These are phyloP conservation scores for Chlorella sp. DNA, from an alignment of 139 green algal genomes.

Conservation along the genomic window DNA sequence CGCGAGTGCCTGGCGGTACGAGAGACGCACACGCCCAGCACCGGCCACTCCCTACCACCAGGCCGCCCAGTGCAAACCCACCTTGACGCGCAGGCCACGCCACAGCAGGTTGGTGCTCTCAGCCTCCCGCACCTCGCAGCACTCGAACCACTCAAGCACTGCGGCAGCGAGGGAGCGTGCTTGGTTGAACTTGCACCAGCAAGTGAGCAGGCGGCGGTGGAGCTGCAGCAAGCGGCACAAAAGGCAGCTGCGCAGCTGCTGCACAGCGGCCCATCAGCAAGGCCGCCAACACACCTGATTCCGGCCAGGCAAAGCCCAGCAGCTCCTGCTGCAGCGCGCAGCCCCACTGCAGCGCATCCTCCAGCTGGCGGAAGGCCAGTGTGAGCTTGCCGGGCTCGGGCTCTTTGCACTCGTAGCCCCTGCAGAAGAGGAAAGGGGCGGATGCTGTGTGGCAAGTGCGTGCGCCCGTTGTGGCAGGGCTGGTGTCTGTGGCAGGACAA, in stretches of 20 bases:
- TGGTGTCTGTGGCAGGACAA: too few relatives aligned
- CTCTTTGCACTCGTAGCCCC: conserved; percentile 92
- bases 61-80: conserved; percentile 13
- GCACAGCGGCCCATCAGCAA: too few relatives aligned
- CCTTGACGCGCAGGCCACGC: conserved; percentile 74
- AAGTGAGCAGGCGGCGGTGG: too few relatives aligned
- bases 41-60: too few relatives aligned
- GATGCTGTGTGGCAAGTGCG: too few relatives aligned
- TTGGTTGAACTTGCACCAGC: too few relatives aligned
- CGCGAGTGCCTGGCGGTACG: too few relatives aligned
- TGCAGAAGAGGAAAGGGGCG: background rate
- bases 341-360: conserved; percentile 57
- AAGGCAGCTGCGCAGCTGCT: too few relatives aligned
- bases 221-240: too few relatives aligned
- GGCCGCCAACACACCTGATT: conserved; percentile 18
- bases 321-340: conserved; percentile 74
- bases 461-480: too few relatives aligned
- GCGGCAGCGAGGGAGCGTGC: too few relatives aligned
- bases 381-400: conserved; percentile 67
- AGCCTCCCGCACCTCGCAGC: conserved; percentile 29
- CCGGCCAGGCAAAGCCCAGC: conserved; percentile 73
- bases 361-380: conserved; percentile 57
- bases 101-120: conserved; percentile 58
- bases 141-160: conserved; percentile 73
- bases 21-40: too few relatives aligned